Evolutionary conservation across 345 rosid genomes (phyloP).

Genomic region (Linum usitatissimum): DNA sequence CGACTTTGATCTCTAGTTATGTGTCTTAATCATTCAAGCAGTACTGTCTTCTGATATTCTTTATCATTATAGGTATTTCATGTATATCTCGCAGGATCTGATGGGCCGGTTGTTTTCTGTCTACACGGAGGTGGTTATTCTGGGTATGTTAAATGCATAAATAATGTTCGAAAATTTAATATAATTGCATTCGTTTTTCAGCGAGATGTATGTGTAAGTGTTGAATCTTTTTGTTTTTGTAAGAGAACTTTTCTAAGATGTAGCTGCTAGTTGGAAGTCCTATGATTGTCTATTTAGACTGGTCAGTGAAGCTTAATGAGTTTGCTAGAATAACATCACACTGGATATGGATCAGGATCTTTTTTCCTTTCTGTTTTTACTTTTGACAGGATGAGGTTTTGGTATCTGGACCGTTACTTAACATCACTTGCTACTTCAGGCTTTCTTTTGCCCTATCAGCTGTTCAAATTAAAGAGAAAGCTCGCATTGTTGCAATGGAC

Average conservation of each 20-base stretch:
- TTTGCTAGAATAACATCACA: no score
- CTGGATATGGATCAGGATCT: background rate
- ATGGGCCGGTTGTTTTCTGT: constrained; percentile 86
- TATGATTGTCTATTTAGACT: no score
- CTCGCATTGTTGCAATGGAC: constrained; percentile 79
- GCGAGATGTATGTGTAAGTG: background rate
- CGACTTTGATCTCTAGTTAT: background rate
- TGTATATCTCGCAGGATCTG: constrained; percentile 75
- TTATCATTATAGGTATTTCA: constrained; percentile 68
- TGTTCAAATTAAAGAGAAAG: constrained; percentile 77
- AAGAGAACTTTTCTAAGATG: background rate
- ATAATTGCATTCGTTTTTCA: background rate
- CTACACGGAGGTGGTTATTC: constrained; percentile 92
- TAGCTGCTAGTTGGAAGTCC: background rate
- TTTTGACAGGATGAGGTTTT: background rate
- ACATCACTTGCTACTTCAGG: constrained; percentile 26
- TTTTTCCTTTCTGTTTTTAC: background rate
- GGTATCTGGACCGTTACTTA: background rate
- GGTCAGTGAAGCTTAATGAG: no score
- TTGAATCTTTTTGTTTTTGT: background rate
- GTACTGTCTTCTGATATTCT: constrained; percentile 18
- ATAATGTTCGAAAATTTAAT: background rate
- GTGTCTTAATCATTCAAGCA: background rate
- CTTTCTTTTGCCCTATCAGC: constrained; percentile 79
- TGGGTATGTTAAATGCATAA: constrained; percentile 38